These are phyloP conservation scores for Penicillium verhagenii DNA, from an alignment of 495 filamentous ascomycete genomes.

Conservation along the genomic window DNA sequence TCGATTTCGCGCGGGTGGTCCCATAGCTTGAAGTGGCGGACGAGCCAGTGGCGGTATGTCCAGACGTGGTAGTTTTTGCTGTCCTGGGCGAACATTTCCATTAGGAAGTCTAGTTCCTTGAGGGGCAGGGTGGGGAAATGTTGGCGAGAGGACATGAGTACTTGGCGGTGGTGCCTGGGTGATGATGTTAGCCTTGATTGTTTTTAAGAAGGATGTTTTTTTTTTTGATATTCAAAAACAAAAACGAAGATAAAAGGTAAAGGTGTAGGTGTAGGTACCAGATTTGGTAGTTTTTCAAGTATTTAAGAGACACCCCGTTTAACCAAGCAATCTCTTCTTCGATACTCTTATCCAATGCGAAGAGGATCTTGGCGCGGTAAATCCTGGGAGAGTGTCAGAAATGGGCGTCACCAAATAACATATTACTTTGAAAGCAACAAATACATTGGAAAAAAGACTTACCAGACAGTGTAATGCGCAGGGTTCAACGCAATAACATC, in stretches of 20 bases:
- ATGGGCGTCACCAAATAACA: neutral
- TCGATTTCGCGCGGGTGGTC: constrained; percentile 62
- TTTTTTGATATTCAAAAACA: neutral
- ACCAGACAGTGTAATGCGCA: constrained; percentile 97
- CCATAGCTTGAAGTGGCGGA: constrained; percentile 76
- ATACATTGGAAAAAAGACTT: constrained; percentile 10
- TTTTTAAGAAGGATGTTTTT: too few relatives aligned
- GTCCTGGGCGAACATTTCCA: constrained; percentile 77
- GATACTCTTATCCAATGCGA: constrained; percentile 64
- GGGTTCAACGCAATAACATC: constrained; percentile 90
- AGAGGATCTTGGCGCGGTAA: constrained; percentile 78
- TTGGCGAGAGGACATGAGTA: constrained; percentile 61
- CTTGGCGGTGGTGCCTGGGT: constrained; percentile 81
- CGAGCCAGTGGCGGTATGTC: constrained; percentile 93
- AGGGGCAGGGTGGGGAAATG: constrained; percentile 56
- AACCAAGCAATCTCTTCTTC: constrained; percentile 78
- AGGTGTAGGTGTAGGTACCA: constrained; percentile 49
- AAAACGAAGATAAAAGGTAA: too few relatives aligned
- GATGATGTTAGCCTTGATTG: constrained; percentile 20
- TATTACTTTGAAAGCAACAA: neutral
- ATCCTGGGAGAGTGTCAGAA: constrained; percentile 53
- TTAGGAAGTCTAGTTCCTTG: constrained; percentile 72
- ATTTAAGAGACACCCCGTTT: constrained; percentile 72
- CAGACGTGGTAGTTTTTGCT: constrained; percentile 99
- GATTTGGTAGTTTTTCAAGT: constrained; percentile 98